Evolutionary conservation across 2,329 filamentous ascomycete species (phyloP).

Genomic region (Xylariales sp.): DNA sequence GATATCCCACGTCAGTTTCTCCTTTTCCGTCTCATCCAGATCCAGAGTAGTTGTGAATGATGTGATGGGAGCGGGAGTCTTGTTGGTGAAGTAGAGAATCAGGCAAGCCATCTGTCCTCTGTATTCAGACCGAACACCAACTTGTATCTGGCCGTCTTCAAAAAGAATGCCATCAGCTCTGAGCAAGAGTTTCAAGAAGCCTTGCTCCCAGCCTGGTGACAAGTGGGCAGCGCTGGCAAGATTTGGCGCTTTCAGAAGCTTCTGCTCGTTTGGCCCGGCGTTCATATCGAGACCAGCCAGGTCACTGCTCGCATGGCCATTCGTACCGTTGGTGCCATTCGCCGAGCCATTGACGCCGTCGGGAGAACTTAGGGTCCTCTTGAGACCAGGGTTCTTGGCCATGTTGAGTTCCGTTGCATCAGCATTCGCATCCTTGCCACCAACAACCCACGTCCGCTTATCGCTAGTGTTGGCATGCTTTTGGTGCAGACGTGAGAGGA

Average conservation of each 20-base stretch:
- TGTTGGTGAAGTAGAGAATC: constrained; percentile 95
- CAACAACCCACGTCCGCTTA: constrained; percentile 96
- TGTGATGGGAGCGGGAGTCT: constrained; percentile 76
- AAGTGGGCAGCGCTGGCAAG: constrained; percentile 88
- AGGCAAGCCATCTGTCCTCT: constrained; percentile 92
- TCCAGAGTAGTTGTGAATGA: constrained; percentile 95
- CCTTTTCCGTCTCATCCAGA: constrained; percentile 63
- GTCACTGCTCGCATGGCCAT: constrained; percentile 55
- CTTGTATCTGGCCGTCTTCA: constrained; percentile 89
- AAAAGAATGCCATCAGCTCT: constrained; percentile 83
- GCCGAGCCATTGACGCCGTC: constrained; percentile 48
- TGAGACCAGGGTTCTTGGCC: constrained; percentile 75
- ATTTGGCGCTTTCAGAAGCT: constrained; percentile 67
- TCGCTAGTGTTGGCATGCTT: constrained; percentile 92
- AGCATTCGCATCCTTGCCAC: constrained; percentile 87
- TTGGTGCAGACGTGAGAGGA: constrained; percentile 88
- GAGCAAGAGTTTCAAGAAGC: constrained; percentile 79
- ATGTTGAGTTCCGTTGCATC: constrained; percentile 77
- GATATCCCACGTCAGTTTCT: constrained; percentile 74
- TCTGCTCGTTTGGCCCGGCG: constrained; percentile 51
- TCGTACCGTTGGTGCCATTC: constrained; percentile 47
- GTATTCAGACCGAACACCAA: constrained; percentile 91
- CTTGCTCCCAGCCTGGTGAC: constrained; percentile 90
- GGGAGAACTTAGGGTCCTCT: constrained; percentile 77
- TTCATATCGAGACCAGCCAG: constrained; percentile 81